Evolutionary conservation across 441 rosid genomes (phyloP).

Genomic region (Aquilaria agallochum): DNA sequence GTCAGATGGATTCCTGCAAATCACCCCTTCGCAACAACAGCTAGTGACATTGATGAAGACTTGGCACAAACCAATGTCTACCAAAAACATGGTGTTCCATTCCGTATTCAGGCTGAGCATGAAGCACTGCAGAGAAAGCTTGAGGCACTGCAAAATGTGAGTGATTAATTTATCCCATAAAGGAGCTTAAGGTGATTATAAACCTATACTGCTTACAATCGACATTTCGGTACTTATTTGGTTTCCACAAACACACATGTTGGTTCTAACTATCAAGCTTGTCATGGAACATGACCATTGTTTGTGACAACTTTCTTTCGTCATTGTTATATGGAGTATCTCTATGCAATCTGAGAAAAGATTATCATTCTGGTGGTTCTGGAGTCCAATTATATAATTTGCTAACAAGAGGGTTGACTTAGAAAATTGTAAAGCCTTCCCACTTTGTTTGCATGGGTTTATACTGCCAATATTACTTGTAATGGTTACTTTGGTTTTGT

Average conservation of each 20-base stretch:
- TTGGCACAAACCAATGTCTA: slow-evolving; percentile 93
- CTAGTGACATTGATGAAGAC: slow-evolving; percentile 78
- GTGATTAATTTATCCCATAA: slow-evolving; percentile 7
- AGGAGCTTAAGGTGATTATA: background rate
- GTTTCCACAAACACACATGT: background rate
- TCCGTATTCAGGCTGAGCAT: slow-evolving; percentile 89
- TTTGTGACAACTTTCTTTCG: no score
- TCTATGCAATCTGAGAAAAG: no score
- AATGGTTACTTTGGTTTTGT: no score
- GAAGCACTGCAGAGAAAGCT: slow-evolving; percentile 87
- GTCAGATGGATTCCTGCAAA: slow-evolving; percentile 96
- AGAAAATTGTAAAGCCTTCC: no score
- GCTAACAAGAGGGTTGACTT: no score
- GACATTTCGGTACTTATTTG: background rate
- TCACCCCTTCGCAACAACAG: slow-evolving; percentile 95
- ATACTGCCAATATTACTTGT: no score
- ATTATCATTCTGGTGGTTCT: no score
- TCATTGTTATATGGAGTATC: no score
- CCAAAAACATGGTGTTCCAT: slow-evolving; percentile 93
- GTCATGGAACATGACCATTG: no score
- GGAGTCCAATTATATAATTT: no score
- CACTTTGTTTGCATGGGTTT: no score
- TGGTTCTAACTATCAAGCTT: background rate
- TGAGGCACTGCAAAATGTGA: slow-evolving; percentile 75
- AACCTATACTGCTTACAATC: no score